phyloP scores from a whole-genome alignment of 140 eudicot species.

The Senecio squalidus region DNA sequence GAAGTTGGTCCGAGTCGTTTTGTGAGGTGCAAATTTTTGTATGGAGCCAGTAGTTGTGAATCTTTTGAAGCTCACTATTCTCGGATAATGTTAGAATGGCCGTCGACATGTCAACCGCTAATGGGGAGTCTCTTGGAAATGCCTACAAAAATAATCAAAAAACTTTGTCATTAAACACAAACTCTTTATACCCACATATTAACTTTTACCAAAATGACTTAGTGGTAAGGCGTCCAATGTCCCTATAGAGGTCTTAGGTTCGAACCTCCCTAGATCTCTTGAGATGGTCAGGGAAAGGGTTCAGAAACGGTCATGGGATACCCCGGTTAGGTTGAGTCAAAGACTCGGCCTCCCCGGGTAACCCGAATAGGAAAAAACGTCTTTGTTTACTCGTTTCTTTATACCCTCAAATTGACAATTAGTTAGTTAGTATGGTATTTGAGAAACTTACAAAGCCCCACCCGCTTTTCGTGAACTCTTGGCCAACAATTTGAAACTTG shows the following conservation, averaged over 20 bases:
- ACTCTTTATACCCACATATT: background rate
- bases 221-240: too few species aligned
- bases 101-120: slow-evolving; percentile 64
- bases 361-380: too few species aligned
- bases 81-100: slow-evolving; percentile 62
- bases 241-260: too few species aligned
- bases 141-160: slow-evolving; percentile 30
- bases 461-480: slow-evolving; percentile 61
- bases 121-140: slow-evolving; percentile 59
- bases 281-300: too few species aligned
- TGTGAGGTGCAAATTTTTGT: slow-evolving; percentile 22
- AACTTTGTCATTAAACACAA: background rate
- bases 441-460: slow-evolving; percentile 76
- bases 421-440: background rate
- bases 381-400: too few species aligned
- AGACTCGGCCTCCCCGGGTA: too few species aligned
- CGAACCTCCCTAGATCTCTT: too few species aligned
- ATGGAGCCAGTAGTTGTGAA: slow-evolving; percentile 54
- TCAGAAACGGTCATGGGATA: too few species aligned
- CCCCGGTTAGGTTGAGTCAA: too few species aligned
- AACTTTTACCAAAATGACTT: too few species aligned
- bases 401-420: background rate
- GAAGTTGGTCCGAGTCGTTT: slow-evolving; percentile 40
- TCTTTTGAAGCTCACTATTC: slow-evolving; percentile 54
- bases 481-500: slow-evolving; percentile 51